A percentile compares a stretch with the other conserved stretches of the same genome.
Conservation (phyloP, 2,329 filamentous ascomycete species). For the Cucurbitaria berberidis region DNA sequence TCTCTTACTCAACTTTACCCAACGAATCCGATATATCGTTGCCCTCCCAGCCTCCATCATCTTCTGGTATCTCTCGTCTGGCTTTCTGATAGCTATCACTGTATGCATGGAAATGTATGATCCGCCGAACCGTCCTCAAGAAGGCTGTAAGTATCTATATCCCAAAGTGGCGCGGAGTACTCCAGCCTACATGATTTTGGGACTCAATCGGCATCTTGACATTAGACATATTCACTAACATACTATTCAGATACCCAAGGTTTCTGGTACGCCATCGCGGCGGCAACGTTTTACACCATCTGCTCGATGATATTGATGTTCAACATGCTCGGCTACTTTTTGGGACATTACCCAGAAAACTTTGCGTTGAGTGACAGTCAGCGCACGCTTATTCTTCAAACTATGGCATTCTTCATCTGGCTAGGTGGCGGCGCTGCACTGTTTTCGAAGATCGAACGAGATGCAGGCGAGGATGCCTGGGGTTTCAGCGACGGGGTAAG, state of each 20-base stretch:
- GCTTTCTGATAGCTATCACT: slow-evolving; percentile 70
- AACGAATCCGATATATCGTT: slow-evolving; percentile 77
- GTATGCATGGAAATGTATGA: slow-evolving; percentile 69
- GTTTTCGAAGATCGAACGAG: slow-evolving; percentile 70
- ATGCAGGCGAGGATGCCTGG: slow-evolving; percentile 60
- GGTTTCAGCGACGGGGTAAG: slow-evolving; percentile 70
- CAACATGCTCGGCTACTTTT: slow-evolving; percentile 78
- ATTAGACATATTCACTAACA: too few species aligned
- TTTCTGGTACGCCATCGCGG: slow-evolving; percentile 85
- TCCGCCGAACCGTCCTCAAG: slow-evolving; percentile 53
- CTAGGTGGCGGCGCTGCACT: slow-evolving; percentile 77
- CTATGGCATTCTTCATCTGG: slow-evolving; percentile 83
- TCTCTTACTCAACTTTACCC: slow-evolving; percentile 85
- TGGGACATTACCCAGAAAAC: slow-evolving; percentile 77
- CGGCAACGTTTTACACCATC: slow-evolving; percentile 79
- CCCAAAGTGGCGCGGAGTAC: slow-evolving; percentile 28
- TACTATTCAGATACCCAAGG: slow-evolving; percentile 68
- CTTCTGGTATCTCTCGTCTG: slow-evolving; percentile 72
- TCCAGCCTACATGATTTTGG: neutral
- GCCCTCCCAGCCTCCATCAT: slow-evolving; percentile 84
- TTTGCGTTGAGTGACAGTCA: slow-evolving; percentile 81
- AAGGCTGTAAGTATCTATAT: slow-evolving; percentile 47
- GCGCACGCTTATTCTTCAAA: slow-evolving; percentile 87
- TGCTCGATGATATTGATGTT: slow-evolving; percentile 77
- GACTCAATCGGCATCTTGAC: too few species aligned